A percentile compares a stretch with the other conserved stretches of the same genome.
Evolutionary conservation across 2,329 filamentous ascomycete genomes (phyloP).

Genomic region (Fusarium nelsonii): DNA sequence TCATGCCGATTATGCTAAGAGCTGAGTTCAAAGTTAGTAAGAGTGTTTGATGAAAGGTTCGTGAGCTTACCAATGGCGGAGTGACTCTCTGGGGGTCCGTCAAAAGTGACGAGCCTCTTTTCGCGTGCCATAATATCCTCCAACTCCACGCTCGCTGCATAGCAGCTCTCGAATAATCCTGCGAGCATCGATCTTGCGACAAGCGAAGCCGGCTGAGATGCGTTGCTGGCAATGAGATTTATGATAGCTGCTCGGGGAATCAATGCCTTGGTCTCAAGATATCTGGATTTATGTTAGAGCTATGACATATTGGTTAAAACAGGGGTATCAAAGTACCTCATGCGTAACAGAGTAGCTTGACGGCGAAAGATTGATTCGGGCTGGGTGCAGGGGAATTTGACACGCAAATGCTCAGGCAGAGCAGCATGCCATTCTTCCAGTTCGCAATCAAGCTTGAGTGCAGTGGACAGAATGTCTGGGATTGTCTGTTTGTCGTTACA

Average conservation of each 20-base stretch:
- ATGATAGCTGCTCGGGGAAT: conserved; percentile 42
- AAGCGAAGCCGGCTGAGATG: conserved; percentile 18
- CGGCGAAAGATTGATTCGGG: conserved; percentile 40
- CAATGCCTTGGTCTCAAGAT: conserved; percentile 43
- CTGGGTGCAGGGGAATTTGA: conserved; percentile 36
- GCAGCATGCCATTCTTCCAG: conserved; percentile 43
- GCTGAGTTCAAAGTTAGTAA: conserved; percentile 26
- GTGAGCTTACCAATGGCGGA: conserved; percentile 40
- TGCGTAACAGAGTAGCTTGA: conserved; percentile 41
- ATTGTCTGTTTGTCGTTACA: conserved; percentile 12
- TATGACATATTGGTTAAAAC: accelerated
- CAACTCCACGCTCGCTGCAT: conserved; percentile 43
- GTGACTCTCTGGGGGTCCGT: conserved; percentile 42
- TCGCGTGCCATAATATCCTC: conserved; percentile 42
- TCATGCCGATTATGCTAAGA: conserved; percentile 44
- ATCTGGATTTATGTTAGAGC: conserved; percentile 26
- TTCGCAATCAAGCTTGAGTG: conserved; percentile 38
- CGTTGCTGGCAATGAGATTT: conserved; percentile 30
- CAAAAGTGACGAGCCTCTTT: conserved; percentile 36
- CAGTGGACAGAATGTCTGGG: conserved; percentile 27
- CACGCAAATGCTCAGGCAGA: conserved; percentile 38
- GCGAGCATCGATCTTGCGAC: conserved; percentile 39
- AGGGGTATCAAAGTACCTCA: conserved; percentile 25
- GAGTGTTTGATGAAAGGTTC: accelerated
- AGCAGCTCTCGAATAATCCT: conserved; percentile 40